Percentiles rank a stretch among this genome's conserved stretches.
Evolutionary conservation across 2,329 filamentous ascomycete genomes (phyloP).

Genomic region (Arthrobotrys megalospora): DNA sequence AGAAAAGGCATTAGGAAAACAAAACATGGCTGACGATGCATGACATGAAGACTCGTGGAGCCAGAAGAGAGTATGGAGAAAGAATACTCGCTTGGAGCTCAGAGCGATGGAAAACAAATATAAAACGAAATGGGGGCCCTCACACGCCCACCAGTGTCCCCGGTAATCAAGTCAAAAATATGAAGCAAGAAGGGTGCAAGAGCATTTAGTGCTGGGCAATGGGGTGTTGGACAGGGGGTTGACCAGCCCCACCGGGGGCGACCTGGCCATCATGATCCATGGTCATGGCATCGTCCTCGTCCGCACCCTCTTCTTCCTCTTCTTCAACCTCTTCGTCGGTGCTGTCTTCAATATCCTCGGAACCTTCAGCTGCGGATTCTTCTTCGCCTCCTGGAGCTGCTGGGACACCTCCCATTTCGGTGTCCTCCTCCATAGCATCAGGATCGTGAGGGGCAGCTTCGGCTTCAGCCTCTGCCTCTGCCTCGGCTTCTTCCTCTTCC

Average conservation of each 20-base stretch:
- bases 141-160: conserved; percentile 7
- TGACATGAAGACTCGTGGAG: conserved; percentile 41
- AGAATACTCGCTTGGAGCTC: conserved; percentile 51
- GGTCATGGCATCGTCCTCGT: conserved; percentile 80
- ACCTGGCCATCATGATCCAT: conserved; percentile 69
- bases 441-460: conserved; percentile 65
- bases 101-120: conserved; percentile 34
- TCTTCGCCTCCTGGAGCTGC: conserved; percentile 66
- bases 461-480: conserved; percentile 72
- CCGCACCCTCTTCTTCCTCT: conserved; percentile 84
- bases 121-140: conserved; percentile 6
- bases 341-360: conserved; percentile 73
- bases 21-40: conserved; percentile 37
- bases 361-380: conserved; percentile 66
- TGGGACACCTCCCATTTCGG: conserved; percentile 80
- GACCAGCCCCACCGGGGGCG: conserved; percentile 44
- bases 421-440: conserved; percentile 74
- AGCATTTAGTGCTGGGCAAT: conserved; percentile 19
- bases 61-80: conserved; percentile 42
- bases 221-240: conserved; percentile 43
- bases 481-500: conserved; percentile 82
- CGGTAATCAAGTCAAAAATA: conserved; percentile 8
- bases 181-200: conserved; percentile 2
- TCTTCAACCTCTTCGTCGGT: conserved; percentile 80
- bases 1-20: conserved; percentile 32